A percentile compares a stretch with the other conserved stretches of the same genome.
Conservation (phyloP, 2,329 filamentous ascomycete genomes). For the Epichloe coenophiala region DNA sequence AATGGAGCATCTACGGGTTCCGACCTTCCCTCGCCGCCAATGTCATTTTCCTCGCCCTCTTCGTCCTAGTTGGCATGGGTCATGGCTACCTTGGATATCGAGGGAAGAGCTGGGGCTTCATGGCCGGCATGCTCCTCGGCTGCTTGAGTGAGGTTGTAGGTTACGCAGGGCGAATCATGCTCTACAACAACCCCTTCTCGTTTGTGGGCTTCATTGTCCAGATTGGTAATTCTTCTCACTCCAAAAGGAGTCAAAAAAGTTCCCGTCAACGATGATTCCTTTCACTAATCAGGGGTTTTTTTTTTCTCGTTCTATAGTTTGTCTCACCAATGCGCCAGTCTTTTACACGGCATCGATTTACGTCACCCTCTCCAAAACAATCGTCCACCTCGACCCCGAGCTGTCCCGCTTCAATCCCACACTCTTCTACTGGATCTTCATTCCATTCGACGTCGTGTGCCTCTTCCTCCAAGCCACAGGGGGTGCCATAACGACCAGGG, state of each 20-base stretch:
- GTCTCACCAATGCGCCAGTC: conserved; percentile 37
- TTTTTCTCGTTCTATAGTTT: conserved; percentile 23
- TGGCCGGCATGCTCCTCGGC: conserved; percentile 39
- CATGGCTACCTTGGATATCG: conserved; percentile 32
- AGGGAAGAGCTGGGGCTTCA: conserved; percentile 35
- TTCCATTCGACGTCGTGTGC: conserved; percentile 42
- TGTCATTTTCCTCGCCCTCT: conserved; percentile 35
- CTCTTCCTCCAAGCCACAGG: conserved; percentile 44
- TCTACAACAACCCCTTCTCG: conserved; percentile 43
- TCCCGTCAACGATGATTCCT: too few species aligned
- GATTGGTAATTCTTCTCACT: conserved; percentile 30
- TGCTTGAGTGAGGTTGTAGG: conserved; percentile 46
- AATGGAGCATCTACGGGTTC: conserved; percentile 39
- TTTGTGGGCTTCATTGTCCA: conserved; percentile 52
- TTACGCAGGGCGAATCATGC: conserved; percentile 45
- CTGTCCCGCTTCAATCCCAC: conserved; percentile 30
- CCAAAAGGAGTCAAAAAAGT: background rate
- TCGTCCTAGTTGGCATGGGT: conserved; percentile 25
- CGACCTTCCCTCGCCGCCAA: conserved; percentile 40
- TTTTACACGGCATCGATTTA: conserved; percentile 51
- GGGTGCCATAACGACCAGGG: conserved; percentile 38
- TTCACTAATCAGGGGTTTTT: background rate
- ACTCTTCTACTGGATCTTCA: conserved; percentile 34
- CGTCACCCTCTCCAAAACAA: conserved; percentile 38
- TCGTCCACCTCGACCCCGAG: conserved; percentile 24